These are phyloP conservation scores for Irpex lacteus DNA, from an alignment of 1,284 basidiomycete species.

Conservation along the genomic window DNA sequence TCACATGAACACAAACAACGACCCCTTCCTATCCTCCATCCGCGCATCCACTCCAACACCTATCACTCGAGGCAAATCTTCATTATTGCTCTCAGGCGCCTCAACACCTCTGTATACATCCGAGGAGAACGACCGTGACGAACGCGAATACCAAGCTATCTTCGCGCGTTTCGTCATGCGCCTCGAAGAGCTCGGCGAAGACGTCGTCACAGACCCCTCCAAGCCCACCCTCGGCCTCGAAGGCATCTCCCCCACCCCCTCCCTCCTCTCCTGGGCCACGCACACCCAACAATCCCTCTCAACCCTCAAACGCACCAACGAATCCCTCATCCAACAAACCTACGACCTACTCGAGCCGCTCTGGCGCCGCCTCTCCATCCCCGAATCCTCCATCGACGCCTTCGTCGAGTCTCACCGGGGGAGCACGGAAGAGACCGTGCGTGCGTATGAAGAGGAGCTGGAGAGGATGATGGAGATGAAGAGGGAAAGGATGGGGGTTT, in stretches of 20 bases:
- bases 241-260: slow-evolving; percentile 66
- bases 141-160: slow-evolving; percentile 48
- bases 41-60: slow-evolving; percentile 33
- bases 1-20: neutral
- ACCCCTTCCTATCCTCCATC: slow-evolving; percentile 19
- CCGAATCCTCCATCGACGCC: slow-evolving; percentile 71
- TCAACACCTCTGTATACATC: slow-evolving; percentile 20
- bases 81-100: slow-evolving; percentile 25
- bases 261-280: slow-evolving; percentile 59
- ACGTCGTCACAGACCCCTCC: slow-evolving; percentile 41
- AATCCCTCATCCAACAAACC: slow-evolving; percentile 78
- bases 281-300: slow-evolving; percentile 37
- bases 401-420: slow-evolving; percentile 82
- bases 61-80: slow-evolving; percentile 21
- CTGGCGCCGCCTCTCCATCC: slow-evolving; percentile 76
- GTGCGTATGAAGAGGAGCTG: slow-evolving; percentile 86
- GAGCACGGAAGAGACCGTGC: slow-evolving; percentile 69
- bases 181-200: slow-evolving; percentile 60
- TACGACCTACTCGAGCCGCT: slow-evolving; percentile 84
- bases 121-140: slow-evolving; percentile 25
- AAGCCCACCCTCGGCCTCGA: slow-evolving; percentile 43
- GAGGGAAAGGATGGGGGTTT: slow-evolving; percentile 82
- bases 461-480: slow-evolving; percentile 90
- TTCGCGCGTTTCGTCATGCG: slow-evolving; percentile 60
- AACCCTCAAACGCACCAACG: slow-evolving; percentile 65